Percentiles rank a stretch among this genome's conserved stretches.
Evolutionary conservation across 2,329 filamentous ascomycete genomes (phyloP).

Genomic region (Pezicula rhizophila): DNA sequence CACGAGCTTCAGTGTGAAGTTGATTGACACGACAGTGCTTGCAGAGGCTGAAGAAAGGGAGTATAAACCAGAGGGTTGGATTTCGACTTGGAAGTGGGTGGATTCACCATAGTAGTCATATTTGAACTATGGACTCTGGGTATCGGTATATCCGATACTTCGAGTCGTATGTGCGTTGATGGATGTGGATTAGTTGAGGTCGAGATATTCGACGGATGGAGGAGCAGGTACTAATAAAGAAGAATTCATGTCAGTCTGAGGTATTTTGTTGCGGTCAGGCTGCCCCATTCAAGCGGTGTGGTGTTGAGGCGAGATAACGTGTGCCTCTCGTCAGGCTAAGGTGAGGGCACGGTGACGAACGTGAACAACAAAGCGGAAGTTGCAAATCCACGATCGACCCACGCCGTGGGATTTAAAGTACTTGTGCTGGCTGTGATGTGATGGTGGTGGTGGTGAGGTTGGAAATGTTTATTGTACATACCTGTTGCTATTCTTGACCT

Average conservation of each 20-base stretch:
- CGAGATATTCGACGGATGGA: constrained; percentile 6
- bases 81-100: constrained; percentile 31
- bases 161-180: constrained; percentile 16
- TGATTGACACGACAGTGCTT: constrained; percentile 24
- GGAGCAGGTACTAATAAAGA: constrained; percentile 8
- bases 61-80: constrained; percentile 31
- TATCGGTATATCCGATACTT: constrained; percentile 24
- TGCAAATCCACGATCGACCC: not conserved
- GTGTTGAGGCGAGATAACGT: not conserved
- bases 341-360: not conserved
- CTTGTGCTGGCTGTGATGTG: too few species aligned
- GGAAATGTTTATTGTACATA: too few species aligned
- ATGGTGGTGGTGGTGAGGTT: too few species aligned
- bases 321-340: not conserved
- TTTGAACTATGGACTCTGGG: constrained; percentile 29
- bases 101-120: constrained; percentile 59
- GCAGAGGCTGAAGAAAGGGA: constrained; percentile 30
- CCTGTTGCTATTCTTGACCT: too few species aligned
- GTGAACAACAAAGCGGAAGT: not conserved
- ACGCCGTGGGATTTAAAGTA: not conserved
- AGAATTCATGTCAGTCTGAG: constrained; percentile 15
- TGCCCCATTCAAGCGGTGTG: constrained; percentile 2
- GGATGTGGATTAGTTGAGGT: constrained; percentile 3
- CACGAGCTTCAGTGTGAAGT: constrained; percentile 13
- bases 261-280: constrained; percentile 8